Percentiles rank a stretch among this genome's conserved stretches.
Evolutionary conservation across 257 asterid genomes (phyloP).

Genomic region (Forsythia suspensa): DNA sequence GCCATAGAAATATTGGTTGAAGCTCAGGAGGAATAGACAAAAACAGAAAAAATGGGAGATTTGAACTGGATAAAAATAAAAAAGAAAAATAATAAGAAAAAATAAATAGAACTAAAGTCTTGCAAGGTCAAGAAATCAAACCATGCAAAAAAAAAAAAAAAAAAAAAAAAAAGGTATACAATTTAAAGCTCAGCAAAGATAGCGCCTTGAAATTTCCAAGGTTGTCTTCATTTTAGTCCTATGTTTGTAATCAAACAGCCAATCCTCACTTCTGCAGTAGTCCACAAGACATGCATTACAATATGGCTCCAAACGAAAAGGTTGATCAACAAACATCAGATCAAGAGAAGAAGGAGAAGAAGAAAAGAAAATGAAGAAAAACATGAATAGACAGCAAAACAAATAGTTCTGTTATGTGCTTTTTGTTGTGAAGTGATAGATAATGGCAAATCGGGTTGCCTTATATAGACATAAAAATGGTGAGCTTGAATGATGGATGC

Average conservation of each 20-base stretch:
- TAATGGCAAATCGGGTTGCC: conserved; percentile 10
- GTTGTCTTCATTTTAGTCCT: background rate
- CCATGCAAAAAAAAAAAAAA: background rate
- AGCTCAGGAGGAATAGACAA: conserved; percentile 53
- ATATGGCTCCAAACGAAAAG: conserved; percentile 1
- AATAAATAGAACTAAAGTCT: conserved; percentile 17
- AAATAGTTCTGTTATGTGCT: background rate
- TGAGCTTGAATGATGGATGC: background rate
- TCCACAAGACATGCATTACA: conserved; percentile 11
- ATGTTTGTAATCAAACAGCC: background rate
- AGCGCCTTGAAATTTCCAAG: background rate
- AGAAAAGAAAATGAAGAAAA: conserved; percentile 36
- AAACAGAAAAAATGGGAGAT: conserved; percentile 14
- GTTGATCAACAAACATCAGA: background rate
- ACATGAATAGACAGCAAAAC: conserved; percentile 22
- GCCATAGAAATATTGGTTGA: background rate
- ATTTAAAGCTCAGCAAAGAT: conserved; percentile 40
- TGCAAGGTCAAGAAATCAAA: conserved; percentile 58
- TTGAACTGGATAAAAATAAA: conserved; percentile 21
- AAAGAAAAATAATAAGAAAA: background rate
- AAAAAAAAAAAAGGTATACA: background rate
- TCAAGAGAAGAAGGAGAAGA: conserved; percentile 1
- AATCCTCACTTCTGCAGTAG: background rate
- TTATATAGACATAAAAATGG: conserved; percentile 32
- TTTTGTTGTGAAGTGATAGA: conserved; percentile 20